Evolutionary conservation across 441 rosid species (phyloP), one percentile per base, ranked within the genome.

Genomic region (Erodium trifolium): DNA sequence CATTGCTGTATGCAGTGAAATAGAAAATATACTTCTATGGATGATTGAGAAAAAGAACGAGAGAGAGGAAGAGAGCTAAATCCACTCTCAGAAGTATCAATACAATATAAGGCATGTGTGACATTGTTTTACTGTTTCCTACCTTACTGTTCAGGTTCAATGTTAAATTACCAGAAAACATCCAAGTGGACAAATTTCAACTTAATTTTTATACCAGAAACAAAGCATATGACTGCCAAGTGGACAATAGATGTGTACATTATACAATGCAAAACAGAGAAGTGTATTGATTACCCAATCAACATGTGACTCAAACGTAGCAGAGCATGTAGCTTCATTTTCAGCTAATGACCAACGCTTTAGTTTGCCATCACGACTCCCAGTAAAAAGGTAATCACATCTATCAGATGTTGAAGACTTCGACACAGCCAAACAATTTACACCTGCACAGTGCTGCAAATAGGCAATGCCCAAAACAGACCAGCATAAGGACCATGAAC

Each of bases 281-380:
- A 74, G 63, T 67, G 14, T 10, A 51, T 19, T 49, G 66, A 34
- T 63, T 88, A 95, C 99, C 99, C 99, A 95, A 81, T 95, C 99
- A 72, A 92, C 96, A 81, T 95, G 99, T n/a, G 99, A 95, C 81
- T 92, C 99, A 79, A 88, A 95, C 17, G 98, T 95, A 69, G 99
- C 93, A n/a, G 96, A 89, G 79, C 92, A 89, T 41, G 88, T 81
- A 63, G 96, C 82, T 10, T 87, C 70, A 82, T 85, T 87, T 64
- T 86, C 96, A 9, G 79, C 81, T 78, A 95, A 74, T 68, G 81
- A 79, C 99, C 99, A 95, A 82, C 96, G 86, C 90, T 92, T 95
- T 77, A 96, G 79, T 10, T 91, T 93, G 62, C 99, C 99, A 84
- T 96, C 99, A 77, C 99, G 99, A 78, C 99, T 93, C 71, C 99